phyloP scores from a whole-genome alignment of 495 filamentous ascomycete species.

The Patellaria atrata region DNA sequence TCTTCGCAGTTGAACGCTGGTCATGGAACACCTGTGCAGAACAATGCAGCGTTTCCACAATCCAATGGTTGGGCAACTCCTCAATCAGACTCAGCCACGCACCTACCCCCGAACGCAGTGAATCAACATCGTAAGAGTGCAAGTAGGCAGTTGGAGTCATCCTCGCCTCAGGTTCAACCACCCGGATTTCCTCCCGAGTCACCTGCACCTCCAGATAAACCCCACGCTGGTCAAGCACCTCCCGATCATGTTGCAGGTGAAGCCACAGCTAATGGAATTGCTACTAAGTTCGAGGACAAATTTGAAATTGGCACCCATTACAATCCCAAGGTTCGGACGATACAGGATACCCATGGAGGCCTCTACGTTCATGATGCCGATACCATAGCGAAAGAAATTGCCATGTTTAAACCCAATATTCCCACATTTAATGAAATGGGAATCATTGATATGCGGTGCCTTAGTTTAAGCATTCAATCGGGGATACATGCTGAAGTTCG shows the following conservation, averaged over 20 bases:
- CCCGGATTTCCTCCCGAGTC: conserved; percentile 5
- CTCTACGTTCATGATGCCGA: conserved; percentile 10
- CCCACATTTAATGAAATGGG: conserved; percentile 69
- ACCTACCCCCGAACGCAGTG: conserved; percentile 3
- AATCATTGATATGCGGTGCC: conserved; percentile 76
- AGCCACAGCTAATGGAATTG: conserved; percentile 19
- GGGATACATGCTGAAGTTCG: conserved; percentile 80
- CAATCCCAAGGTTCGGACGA: conserved; percentile 6
- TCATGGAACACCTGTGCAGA: conserved; percentile 18
- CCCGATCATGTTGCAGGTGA: background rate
- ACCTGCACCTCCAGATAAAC: conserved; percentile 3
- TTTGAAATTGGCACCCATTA: conserved; percentile 19
- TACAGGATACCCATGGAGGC: conserved; percentile 15
- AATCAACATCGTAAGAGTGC: conserved; percentile 36
- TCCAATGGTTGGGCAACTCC: conserved; percentile 17
- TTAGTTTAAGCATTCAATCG: conserved; percentile 83
- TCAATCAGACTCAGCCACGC: conserved; percentile 10
- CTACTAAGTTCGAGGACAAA: conserved; percentile 11
- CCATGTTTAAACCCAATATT: conserved; percentile 48
- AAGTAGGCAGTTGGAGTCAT: conserved; percentile 24
- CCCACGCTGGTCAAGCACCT: background rate
- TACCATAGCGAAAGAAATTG: conserved; percentile 12
- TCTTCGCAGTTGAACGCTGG: conserved; percentile 21
- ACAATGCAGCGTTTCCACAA: conserved; percentile 5
- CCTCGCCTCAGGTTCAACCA: conserved; percentile 16